Evolutionary conservation across 495 filamentous ascomycete genomes (phyloP).

Genomic region (Lasiosphaeriaceae sp.): DNA sequence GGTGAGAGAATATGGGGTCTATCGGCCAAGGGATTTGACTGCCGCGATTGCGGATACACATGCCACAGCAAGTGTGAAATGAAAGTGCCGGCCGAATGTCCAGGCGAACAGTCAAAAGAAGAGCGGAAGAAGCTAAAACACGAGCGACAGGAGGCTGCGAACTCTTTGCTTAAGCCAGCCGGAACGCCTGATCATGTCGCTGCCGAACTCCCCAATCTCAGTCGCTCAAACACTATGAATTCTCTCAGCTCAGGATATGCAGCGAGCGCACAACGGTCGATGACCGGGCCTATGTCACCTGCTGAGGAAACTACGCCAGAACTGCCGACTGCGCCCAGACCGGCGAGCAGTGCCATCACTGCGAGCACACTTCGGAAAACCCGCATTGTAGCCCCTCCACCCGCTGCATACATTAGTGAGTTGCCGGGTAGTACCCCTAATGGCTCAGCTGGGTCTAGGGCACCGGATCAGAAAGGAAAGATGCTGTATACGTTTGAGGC

Average conservation of each 20-base stretch:
- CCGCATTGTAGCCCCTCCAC: constrained; percentile 82
- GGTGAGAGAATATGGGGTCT: constrained; percentile 96
- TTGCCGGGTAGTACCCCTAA: constrained; percentile 48
- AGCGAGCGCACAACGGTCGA: constrained; percentile 69
- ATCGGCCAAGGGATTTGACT: constrained; percentile 92
- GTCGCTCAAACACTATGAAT: constrained; percentile 86
- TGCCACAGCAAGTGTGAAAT: constrained; percentile 99
- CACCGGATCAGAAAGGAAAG: constrained; percentile 64
- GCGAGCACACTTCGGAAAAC: constrained; percentile 50
- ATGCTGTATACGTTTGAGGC: constrained; percentile 88
- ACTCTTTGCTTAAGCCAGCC: constrained; percentile 46
- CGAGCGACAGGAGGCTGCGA: constrained; percentile 76
- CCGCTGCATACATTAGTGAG: constrained; percentile 68
- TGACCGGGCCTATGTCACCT: constrained; percentile 55
- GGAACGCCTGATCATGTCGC: constrained; percentile 36
- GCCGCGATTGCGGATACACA: constrained; percentile 92
- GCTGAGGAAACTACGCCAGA: constrained; percentile 41
- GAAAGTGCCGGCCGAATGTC: constrained; percentile 95
- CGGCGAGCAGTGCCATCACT: constrained; percentile 10
- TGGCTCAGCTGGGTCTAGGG: constrained; percentile 26
- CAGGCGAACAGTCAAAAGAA: constrained; percentile 88
- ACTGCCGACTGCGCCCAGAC: constrained; percentile 28
- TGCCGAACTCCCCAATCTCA: constrained; percentile 57
- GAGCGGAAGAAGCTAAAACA: constrained; percentile 88
- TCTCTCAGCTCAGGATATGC: constrained; percentile 88